phyloP scores from a whole-genome alignment of 2,329 filamentous ascomycete genomes.

The Trichoderma hamatum region DNA sequence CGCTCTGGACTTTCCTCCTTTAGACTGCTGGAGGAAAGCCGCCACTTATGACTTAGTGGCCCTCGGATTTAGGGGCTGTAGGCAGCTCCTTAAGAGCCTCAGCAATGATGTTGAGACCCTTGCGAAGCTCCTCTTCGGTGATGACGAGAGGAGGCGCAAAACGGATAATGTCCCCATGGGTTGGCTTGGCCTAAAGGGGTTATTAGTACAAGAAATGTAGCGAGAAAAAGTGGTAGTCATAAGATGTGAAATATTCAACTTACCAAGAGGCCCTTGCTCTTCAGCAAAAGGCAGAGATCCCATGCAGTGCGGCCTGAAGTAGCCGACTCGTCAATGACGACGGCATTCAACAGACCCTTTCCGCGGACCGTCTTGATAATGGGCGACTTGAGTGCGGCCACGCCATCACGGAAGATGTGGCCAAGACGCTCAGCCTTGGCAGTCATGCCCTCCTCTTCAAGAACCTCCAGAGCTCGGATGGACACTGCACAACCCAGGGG shows the following conservation, averaged over 20 bases:
- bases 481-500: slow-evolving; percentile 93
- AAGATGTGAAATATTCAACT: slow-evolving; percentile 40
- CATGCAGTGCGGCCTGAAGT: slow-evolving; percentile 86
- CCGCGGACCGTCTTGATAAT: slow-evolving; percentile 83
- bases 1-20: background rate
- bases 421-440: slow-evolving; percentile 81
- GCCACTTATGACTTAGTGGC: slow-evolving; percentile 38
- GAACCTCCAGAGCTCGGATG: slow-evolving; percentile 90
- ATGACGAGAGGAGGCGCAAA: slow-evolving; percentile 97
- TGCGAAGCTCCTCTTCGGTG: slow-evolving; percentile 80
- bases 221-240: slow-evolving; percentile 1
- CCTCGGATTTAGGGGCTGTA: slow-evolving; percentile 46
- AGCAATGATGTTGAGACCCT: slow-evolving; percentile 77
- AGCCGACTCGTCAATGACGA: slow-evolving; percentile 90
- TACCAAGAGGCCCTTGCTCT: slow-evolving; percentile 92
- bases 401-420: slow-evolving; percentile 77
- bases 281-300: slow-evolving; percentile 95
- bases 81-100: slow-evolving; percentile 83
- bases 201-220: background rate
- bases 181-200: slow-evolving; percentile 81
- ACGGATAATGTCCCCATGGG: slow-evolving; percentile 97
- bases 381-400: slow-evolving; percentile 74
- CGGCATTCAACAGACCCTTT: slow-evolving; percentile 92
- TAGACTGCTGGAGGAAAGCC: slow-evolving; percentile 5
- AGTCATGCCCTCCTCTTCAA: slow-evolving; percentile 88